Base-by-base conservation (phyloP, 345 rosid species). In the Gossypium anomalum region DNA sequence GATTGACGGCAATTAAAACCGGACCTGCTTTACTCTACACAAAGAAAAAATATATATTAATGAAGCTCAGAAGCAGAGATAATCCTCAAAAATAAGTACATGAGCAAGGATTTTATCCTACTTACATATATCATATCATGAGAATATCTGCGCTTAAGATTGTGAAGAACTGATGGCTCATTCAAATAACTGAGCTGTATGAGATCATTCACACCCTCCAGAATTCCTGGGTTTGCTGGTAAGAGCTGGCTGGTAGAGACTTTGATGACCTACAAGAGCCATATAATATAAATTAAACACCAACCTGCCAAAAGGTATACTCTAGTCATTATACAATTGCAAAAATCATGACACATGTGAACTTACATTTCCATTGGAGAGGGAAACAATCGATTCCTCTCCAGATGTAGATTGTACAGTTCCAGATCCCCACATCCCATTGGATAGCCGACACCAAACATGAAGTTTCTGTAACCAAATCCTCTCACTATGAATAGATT, bases 1-100 rank as follows among this genome's bases (percentile, higher is more conserved):
- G 99, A 84, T 93, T 96, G 79, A 96, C 66, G 2, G 97, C 97
- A 73, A 96, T 86, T 87, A 93, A 81, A 49, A 93, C 89, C 51
- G 97, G 95, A 56, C 99, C 99, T 71, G 97, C 98, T 87, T 90
- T 93, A 81, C 92, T 93, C 99, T 96, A 72, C 45, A 65, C 6
- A 80, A 56, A 78, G 62, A 79, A 82, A 79, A 41, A 41, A 55
- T 2, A 55, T 11, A 20, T 23, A 16, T 5, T 17, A 70, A 66
- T 34, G 62, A 34, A 41, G 44, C 23, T 15, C 63, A 67, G 38
- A 65, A 48, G 62, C 68, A 77, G 52, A 66, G 47, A 56, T 44
- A 48, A 64, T 59, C 20, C 58, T 43, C 57, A 58, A 57, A 51
- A 63, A 59, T 20, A 70, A 62, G 71, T 27, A 70, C 49, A 43